These are phyloP conservation scores for Dothidotthia symphoricarpi DNA, from an alignment of 2,329 filamentous ascomycete genomes.

Conservation along the genomic window DNA sequence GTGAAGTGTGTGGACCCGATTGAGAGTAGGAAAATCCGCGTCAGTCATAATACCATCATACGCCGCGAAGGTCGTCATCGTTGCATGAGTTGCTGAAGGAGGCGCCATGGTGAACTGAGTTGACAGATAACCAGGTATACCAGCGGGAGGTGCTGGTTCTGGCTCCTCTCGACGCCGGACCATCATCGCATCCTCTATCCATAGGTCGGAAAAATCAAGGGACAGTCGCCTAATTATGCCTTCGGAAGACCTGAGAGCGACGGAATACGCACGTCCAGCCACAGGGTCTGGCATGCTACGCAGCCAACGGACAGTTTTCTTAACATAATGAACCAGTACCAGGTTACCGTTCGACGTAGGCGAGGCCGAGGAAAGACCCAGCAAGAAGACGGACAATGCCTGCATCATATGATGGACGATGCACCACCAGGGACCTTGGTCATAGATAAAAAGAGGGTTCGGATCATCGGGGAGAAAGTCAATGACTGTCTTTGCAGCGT, in stretches of 20 bases:
- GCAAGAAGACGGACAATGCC: conserved; percentile 40
- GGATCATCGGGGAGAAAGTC: conserved; percentile 39
- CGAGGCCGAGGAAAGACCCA: conserved; percentile 36
- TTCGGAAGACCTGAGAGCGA: conserved; percentile 21
- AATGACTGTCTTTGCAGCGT: conserved; percentile 37
- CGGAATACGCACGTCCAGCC: conserved; percentile 23
- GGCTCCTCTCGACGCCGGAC: neutral
- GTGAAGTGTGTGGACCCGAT: conserved; percentile 1
- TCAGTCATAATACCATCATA: conserved; percentile 3
- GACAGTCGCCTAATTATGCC: conserved; percentile 18
- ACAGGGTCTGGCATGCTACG: conserved; percentile 32
- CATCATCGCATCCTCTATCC: conserved; percentile 2
- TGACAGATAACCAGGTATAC: conserved; percentile 1
- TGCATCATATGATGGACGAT: conserved; percentile 44
- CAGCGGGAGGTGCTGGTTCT: neutral
- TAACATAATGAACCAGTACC: conserved; percentile 22
- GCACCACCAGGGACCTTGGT: conserved; percentile 45
- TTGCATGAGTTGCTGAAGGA: neutral
- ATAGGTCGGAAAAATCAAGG: conserved; percentile 13
- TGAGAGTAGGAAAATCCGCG: conserved; percentile 1
- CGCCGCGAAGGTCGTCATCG: conserved; percentile 1
- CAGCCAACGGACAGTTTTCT: conserved; percentile 38
- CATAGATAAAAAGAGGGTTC: conserved; percentile 29
- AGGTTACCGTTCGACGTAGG: conserved; percentile 20
- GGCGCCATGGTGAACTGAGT: conserved; percentile 2